Base-by-base conservation (phyloP, 805 yeast genomes). In the Candida koratica region DNA sequence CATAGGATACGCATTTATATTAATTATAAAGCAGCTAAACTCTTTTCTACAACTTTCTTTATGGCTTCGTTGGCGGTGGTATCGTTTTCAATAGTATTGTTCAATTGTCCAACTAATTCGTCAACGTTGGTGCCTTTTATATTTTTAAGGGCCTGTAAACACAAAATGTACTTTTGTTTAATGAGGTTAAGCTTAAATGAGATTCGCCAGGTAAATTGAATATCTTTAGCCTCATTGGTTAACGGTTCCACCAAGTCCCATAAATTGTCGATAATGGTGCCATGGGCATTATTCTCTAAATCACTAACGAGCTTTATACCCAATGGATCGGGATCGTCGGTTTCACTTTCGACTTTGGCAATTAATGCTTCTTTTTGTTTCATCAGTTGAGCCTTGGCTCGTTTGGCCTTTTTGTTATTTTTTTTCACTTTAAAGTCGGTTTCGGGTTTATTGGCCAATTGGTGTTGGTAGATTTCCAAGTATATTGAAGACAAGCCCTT, bases 401-500 rank as follows among this genome's bases (percentile, higher is more conserved):
- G 78, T 59, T 79, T 80, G 31, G 68, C 67, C 48, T 76, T 75
- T 51, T 76, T 79, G 36, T 66, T 64, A 29, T 48, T 50, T 37
- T 51, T 48, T 38, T 54, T 49, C 8, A 41, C 34, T 13, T 50
- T 46, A 16, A 39, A 18, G 17, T 35, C 39, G 18, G 42, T 39
- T 9, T 44, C 53, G 10, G 39, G 51, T 16, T 37, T 40, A 20
- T 29, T 39, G 25, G 31, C 40, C 12, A 30, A 32, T 34, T 53
- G 49, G 23, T 51, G 45, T 23, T 60, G 56, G 11, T 54, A 56
- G 14, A 64, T 38, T 10, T 69, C 73, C 34, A 81, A 61, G 46
- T 79, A 76, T 24, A 84, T 56, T 13, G 68, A 60, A 17, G 80
- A 60, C 23, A 87, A 73, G 1, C 93, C 94, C 29, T 63, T 58